Conservation (phyloP, 2,329 filamentous ascomycete genomes). For the Tothia fuscella region DNA sequence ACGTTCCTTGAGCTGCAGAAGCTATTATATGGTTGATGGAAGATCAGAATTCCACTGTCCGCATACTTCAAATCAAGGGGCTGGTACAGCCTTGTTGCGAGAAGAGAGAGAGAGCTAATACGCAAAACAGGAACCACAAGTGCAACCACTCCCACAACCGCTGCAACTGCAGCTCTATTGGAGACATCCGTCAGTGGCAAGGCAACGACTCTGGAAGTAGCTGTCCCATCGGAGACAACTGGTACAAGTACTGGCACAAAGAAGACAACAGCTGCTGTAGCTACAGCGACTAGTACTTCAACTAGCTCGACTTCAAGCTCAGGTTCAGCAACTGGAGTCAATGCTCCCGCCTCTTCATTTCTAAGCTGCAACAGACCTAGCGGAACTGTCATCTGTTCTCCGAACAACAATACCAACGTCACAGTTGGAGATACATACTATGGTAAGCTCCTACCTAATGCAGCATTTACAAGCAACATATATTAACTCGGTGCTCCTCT, state of each 20-base stretch:
- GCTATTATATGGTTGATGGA: too few relatives aligned
- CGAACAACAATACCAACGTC: constrained; percentile 22
- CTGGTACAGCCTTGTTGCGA: too few relatives aligned
- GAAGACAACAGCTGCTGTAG: neutral
- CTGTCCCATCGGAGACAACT: constrained; percentile 12
- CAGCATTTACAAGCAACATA: too few relatives aligned
- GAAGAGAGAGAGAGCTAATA: too few relatives aligned
- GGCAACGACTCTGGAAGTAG: constrained; percentile 14
- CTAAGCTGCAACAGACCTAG: constrained; percentile 8
- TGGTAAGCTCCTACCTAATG: constrained; percentile 7
- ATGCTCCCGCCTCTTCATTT: too few relatives aligned
- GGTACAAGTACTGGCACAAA: constrained; percentile 10
- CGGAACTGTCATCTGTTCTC: constrained; percentile 25
- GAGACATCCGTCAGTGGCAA: constrained; percentile 16
- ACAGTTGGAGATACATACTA: constrained; percentile 28
- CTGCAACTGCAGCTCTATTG: constrained; percentile 14
- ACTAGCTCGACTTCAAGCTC: constrained; percentile 11
- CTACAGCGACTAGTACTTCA: constrained; percentile 8
- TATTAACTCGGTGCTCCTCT: too few relatives aligned
- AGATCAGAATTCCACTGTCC: too few relatives aligned
- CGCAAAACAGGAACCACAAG: too few relatives aligned
- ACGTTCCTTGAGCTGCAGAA: too few relatives aligned
- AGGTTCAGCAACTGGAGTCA: constrained; percentile 10
- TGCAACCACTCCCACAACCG: constrained; percentile 9
- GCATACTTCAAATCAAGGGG: too few relatives aligned